Base-by-base conservation (phyloP, 2,329 filamentous ascomycete species). In the Gnomoniopsis sp. region DNA sequence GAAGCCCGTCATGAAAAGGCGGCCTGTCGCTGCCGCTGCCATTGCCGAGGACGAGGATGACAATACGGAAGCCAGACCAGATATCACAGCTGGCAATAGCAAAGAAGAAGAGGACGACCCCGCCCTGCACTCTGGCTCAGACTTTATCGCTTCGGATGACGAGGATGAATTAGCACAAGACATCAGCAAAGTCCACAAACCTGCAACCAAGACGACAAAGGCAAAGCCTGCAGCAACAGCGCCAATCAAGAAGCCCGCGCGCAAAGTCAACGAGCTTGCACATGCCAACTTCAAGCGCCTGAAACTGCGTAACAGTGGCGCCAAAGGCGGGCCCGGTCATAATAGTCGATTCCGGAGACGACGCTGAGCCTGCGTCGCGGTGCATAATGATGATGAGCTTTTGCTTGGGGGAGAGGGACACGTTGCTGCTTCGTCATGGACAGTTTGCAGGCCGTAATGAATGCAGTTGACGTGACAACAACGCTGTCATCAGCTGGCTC, bases 231-330 rank as follows among this genome's bases (percentile, higher is more conserved):
- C 53, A 41, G 47, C 58, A 6, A 63, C 61, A 41, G 77, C 77
- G 17, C 70, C 71, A 38, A 75, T 85, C 48, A 80, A 79, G 68
- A 82, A 80, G 69, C 75, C 75, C 6, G 76, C 74, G 23, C 79
- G 79, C 65, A 89, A 88, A 73, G 83, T 88, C 52, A 86, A 83
- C 66, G 84, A 84, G 62, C 71, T 85, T 64, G 85, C 86, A 15
- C 82, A 88, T 65, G 79, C 84, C 62, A 89, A 89, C 73, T 89
- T 88, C 71, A 85, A 85, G 69, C 74, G 83, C 57, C 70, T 89
- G 60, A 88, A 89, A 75, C 72, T 89, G 67, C 78, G 76, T 65
- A 87, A 87, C 65, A 73, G 77, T 3, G 85, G 85, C 3, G 73
- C 82, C n/a, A 88, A 87, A 70, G 85, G 85, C 1, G 84, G 83